phyloP scores from a whole-genome alignment of 805 yeast species.

The Kuraishia ogatae region DNA sequence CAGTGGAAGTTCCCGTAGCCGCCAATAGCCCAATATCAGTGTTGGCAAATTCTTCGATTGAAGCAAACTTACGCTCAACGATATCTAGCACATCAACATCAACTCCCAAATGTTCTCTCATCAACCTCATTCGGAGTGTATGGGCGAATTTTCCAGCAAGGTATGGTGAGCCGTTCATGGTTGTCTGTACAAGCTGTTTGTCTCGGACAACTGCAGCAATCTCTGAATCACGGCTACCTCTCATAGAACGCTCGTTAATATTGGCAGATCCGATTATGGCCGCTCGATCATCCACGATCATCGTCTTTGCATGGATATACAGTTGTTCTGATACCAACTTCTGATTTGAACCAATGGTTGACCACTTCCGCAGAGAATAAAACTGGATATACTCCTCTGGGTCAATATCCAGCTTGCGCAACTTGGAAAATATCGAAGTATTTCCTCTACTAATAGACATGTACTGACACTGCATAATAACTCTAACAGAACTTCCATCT shows the following conservation, averaged over 20 bases:
- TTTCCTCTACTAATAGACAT: slow-evolving; percentile 89
- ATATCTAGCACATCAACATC: slow-evolving; percentile 81
- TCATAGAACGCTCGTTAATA: slow-evolving; percentile 92
- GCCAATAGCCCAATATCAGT: slow-evolving; percentile 32
- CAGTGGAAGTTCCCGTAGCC: slow-evolving; percentile 32
- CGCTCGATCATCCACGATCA: slow-evolving; percentile 87
- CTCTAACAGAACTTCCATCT: slow-evolving; percentile 91
- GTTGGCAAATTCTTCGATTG: slow-evolving; percentile 36
- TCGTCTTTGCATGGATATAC: slow-evolving; percentile 86
- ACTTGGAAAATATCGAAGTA: slow-evolving; percentile 76
- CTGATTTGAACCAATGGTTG: slow-evolving; percentile 70
- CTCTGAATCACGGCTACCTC: slow-evolving; percentile 92
- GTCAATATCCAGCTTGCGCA: slow-evolving; percentile 69
- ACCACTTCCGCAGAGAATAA: slow-evolving; percentile 92
- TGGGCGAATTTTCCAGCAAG: slow-evolving; percentile 85
- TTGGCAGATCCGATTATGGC: slow-evolving; percentile 97
- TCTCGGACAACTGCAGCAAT: slow-evolving; percentile 87
- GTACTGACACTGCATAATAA: slow-evolving; percentile 94
- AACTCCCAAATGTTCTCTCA: slow-evolving; percentile 96
- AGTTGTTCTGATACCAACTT: slow-evolving; percentile 81
- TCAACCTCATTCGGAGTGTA: slow-evolving; percentile 77
- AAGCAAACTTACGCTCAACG: slow-evolving; percentile 62
- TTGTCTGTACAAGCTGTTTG: slow-evolving; percentile 55
- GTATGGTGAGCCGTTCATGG: slow-evolving; percentile 78
- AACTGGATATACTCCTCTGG: slow-evolving; percentile 91